phyloP scores from a whole-genome alignment of 768 basidiomycete genomes.

The Suillus occidentalis region DNA sequence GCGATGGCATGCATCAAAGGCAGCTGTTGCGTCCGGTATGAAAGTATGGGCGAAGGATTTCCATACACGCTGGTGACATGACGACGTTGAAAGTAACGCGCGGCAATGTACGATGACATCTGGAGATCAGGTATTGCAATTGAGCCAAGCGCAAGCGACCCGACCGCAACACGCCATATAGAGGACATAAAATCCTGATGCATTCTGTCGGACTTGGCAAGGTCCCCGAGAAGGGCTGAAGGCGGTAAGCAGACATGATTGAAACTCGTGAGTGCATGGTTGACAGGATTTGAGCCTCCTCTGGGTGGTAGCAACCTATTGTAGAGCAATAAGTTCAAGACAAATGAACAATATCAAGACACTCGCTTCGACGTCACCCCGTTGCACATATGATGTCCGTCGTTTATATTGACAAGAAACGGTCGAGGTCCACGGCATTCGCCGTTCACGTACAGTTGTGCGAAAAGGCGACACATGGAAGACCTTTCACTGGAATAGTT shows the following conservation, averaged over 20 bases:
- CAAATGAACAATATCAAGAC: too few relatives aligned
- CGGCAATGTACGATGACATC: constrained; percentile 26
- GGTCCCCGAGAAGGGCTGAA: constrained; percentile 31
- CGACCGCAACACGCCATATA: constrained; percentile 34
- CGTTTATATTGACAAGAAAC: constrained; percentile 41
- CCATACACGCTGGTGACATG: constrained; percentile 11
- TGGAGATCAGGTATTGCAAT: constrained; percentile 26
- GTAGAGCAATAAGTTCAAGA: neutral
- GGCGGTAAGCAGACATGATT: constrained; percentile 33
- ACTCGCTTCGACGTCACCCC: constrained; percentile 33
- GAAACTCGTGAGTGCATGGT: constrained; percentile 39
- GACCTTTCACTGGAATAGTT: constrained; percentile 34
- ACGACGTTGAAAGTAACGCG: constrained; percentile 33
- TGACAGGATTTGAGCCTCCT: constrained; percentile 31
- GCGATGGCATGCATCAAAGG: constrained; percentile 39
- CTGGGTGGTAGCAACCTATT: constrained; percentile 26
- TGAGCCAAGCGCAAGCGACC: constrained; percentile 31
- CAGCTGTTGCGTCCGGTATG: constrained; percentile 42
- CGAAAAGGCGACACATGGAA: constrained; percentile 40
- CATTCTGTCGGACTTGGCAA: constrained; percentile 18
- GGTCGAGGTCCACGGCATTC: constrained; percentile 37
- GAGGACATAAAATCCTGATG: constrained; percentile 23
- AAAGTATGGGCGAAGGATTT: constrained; percentile 30
- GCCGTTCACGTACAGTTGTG: constrained; percentile 35
- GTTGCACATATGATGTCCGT: constrained; percentile 38